A percentile compares a stretch with the other conserved stretches of the same genome.
Evolutionary conservation across 2,329 filamentous ascomycete genomes (phyloP).

Genomic region (Colletotrichum destructivum): DNA sequence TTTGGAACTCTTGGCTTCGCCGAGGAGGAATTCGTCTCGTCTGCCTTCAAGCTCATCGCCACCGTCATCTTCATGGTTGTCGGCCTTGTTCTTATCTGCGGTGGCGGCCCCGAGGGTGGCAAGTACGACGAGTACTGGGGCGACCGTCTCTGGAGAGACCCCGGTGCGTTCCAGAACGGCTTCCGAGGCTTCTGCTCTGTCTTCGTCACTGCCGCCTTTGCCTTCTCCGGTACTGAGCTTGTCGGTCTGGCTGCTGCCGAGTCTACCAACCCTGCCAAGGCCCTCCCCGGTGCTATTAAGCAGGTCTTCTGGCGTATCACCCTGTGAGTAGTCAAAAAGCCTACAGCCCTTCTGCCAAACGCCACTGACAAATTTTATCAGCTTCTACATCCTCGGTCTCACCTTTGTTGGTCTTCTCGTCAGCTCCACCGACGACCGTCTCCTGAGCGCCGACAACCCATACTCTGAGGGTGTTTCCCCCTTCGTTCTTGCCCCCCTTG

Average conservation of each 20-base stretch:
- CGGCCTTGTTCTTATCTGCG: slow-evolving; percentile 69
- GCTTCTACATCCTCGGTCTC: slow-evolving; percentile 65
- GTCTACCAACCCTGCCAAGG: slow-evolving; percentile 76
- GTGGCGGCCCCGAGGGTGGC: slow-evolving; percentile 66
- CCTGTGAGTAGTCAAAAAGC: slow-evolving; percentile 46
- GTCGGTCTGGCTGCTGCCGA: slow-evolving; percentile 81
- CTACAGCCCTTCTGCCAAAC: neutral
- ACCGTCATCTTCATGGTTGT: slow-evolving; percentile 75
- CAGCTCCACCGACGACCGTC: slow-evolving; percentile 57
- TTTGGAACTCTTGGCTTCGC: slow-evolving; percentile 69
- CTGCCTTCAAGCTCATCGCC: slow-evolving; percentile 69
- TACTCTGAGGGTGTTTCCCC: slow-evolving; percentile 53
- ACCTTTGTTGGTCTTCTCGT: slow-evolving; percentile 64
- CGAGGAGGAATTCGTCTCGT: slow-evolving; percentile 71
- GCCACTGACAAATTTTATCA: slow-evolving; percentile 28
- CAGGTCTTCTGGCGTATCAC: slow-evolving; percentile 74
- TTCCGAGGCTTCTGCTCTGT: slow-evolving; percentile 79
- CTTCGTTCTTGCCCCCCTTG: slow-evolving; percentile 47
- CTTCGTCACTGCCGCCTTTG: slow-evolving; percentile 79
- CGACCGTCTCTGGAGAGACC: slow-evolving; percentile 58
- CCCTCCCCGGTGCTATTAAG: slow-evolving; percentile 84
- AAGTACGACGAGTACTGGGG: slow-evolving; percentile 60
- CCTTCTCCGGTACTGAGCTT: slow-evolving; percentile 78
- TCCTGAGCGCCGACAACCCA: slow-evolving; percentile 61
- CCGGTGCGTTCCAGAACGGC: slow-evolving; percentile 75